phyloP scores from a whole-genome alignment of 768 basidiomycete genomes.

The Mycena capillaripes region DNA sequence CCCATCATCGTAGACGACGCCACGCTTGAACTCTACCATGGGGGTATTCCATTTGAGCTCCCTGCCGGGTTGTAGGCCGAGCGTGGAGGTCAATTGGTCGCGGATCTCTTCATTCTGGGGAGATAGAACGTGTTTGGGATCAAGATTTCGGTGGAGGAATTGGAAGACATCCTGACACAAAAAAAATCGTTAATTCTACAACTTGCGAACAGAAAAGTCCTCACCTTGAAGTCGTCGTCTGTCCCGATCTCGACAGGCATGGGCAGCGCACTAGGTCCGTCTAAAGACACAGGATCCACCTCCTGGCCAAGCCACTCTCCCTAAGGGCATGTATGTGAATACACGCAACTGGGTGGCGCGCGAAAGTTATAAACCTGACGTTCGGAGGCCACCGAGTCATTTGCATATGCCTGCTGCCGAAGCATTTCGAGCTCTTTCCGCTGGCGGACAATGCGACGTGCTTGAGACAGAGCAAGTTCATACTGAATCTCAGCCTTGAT shows the following conservation, averaged over 20 bases:
- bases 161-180: conserved; percentile 28
- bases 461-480: conserved; percentile 21
- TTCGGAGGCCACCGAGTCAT: conserved; percentile 14
- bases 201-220: neutral
- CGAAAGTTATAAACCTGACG: conserved; percentile 16
- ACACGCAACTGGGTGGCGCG: neutral
- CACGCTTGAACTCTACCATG: conserved; percentile 37
- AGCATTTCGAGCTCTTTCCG: conserved; percentile 22
- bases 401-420: neutral
- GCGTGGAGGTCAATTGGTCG: conserved; percentile 17
- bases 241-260: conserved; percentile 36
- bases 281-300: conserved; percentile 33
- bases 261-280: conserved; percentile 25
- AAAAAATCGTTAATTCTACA: neutral
- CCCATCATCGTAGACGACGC: conserved; percentile 36
- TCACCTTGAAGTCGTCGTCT: conserved; percentile 26
- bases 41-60: conserved; percentile 32
- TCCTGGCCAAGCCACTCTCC: conserved; percentile 27
- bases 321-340: neutral
- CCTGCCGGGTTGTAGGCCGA: conserved; percentile 23
- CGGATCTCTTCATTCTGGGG: conserved; percentile 13
- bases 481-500: conserved; percentile 29
- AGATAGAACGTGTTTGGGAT: conserved; percentile 28
- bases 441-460: conserved; percentile 24
- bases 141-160: conserved; percentile 31